Evolutionary conservation across 306 rosid genomes (phyloP), one percentile per base, ranked within the genome.

Genomic region (Vicia faba): DNA sequence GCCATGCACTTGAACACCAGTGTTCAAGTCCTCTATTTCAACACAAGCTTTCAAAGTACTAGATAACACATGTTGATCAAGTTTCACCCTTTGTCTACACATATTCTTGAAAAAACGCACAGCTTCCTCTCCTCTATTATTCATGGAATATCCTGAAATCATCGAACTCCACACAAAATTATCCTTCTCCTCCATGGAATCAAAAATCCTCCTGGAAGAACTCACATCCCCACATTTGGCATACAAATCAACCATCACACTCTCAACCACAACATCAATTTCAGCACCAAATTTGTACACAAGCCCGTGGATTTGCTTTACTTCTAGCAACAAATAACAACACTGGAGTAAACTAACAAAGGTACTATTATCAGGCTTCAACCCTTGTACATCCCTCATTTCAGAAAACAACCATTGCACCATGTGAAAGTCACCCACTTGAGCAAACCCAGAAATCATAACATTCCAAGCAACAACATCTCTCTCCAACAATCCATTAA

Each of bases 401-500:
- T 84, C 83, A 51, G 67, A 78, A 72, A 80, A 78, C 79, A 84
- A 75, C 74, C 70, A 68, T 15, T 58, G 64, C 59, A 78, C 88
- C 79, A 15, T 61, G 49, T 28, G 25, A 51, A 57, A 75, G 26
- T 78, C 75, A 7, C 83, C 85, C 64, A 55, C 83, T 68, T 65
- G 78, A 75, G 81, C 85, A 78, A 78, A 75, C 55, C 83, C 88
- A 72, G 83, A 75, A 68, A 80, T 71, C 83, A 84, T 75, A 63
- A 84, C 79, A 84, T 84, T 84, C 88, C 85, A 84, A 19, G 83
- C 68, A 68, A 84, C 81, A 35, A 57, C 41, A 62, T 84, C 88
- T 64, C 72, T 81, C 71, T 64, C 82, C 68, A 69, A 71, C 75
- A 81, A 55, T 11, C 71, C 83, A 60, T 68, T 7, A 64, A 84